Conservation (phyloP, 495 filamentous ascomycete species). For the Aspergillus ostianus region DNA sequence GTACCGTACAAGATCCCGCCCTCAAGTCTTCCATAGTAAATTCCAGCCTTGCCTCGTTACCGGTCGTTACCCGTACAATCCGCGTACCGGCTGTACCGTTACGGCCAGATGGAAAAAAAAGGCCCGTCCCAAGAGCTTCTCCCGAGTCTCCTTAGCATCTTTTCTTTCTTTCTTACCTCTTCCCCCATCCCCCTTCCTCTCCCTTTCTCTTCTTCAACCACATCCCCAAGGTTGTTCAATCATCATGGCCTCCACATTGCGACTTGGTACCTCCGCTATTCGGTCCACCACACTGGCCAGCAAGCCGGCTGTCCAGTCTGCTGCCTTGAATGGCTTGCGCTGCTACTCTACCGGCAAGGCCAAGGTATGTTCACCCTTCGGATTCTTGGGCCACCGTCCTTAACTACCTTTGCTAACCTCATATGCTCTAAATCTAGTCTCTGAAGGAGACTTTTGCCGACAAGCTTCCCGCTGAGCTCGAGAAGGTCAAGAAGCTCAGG, state of each 20-base stretch:
- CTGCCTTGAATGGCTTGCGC: slow-evolving; percentile 76
- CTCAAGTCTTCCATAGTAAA: no score
- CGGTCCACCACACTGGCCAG: slow-evolving; percentile 67
- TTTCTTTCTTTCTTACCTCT: slow-evolving; percentile 30
- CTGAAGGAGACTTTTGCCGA: slow-evolving; percentile 98
- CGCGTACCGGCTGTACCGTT: slow-evolving; percentile 39
- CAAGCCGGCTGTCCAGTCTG: slow-evolving; percentile 59
- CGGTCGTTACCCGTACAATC: slow-evolving; percentile 23
- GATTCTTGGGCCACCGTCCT: not conserved
- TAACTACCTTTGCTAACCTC: not conserved
- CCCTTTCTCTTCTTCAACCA: slow-evolving; percentile 30
- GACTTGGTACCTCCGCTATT: slow-evolving; percentile 71
- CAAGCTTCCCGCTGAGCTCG: slow-evolving; percentile 89
- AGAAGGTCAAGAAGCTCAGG: slow-evolving; percentile 96
- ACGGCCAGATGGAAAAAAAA: slow-evolving; percentile 41
- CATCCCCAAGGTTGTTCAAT: slow-evolving; percentile 30
- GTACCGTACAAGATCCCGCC: slow-evolving; percentile 18
- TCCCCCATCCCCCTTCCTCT: slow-evolving; percentile 27
- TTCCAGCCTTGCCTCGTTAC: slow-evolving; percentile 21
- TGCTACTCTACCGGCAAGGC: slow-evolving; percentile 85
- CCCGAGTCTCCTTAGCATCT: slow-evolving; percentile 28
- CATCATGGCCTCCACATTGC: slow-evolving; percentile 76
- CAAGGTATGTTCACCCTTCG: slow-evolving; percentile 56
- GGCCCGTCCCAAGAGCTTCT: slow-evolving; percentile 27
- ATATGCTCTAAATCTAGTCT: slow-evolving; percentile 53